A percentile compares a stretch with the other conserved stretches of the same genome.
These are phyloP conservation scores for Fusarium sp. DNA, from an alignment of 2,329 filamentous ascomycete species.

Conservation along the genomic window DNA sequence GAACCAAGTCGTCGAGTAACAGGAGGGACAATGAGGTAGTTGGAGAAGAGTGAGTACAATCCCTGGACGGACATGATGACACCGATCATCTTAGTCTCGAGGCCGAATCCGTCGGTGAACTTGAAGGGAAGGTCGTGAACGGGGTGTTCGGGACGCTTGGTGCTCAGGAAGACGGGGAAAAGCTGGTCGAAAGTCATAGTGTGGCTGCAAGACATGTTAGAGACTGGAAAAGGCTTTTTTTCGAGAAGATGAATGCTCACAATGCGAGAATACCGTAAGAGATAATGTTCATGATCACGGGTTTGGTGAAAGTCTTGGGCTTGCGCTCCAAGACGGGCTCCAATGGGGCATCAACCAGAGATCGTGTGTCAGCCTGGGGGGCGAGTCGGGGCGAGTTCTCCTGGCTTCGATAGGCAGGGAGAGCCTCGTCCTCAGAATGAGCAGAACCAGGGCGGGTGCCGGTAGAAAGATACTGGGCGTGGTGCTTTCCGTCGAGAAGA, in stretches of 20 bases:
- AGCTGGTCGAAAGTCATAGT: conserved; percentile 97
- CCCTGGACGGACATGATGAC: conserved; percentile 91
- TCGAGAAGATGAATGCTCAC: conserved; percentile 68
- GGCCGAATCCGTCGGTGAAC: conserved; percentile 87
- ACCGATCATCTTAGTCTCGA: conserved; percentile 86
- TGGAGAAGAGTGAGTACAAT: conserved; percentile 87
- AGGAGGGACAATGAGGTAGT: conserved; percentile 85
- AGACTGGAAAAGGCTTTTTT: conserved; percentile 10
- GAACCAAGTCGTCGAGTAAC: conserved; percentile 81
- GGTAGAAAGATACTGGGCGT: conserved; percentile 68
- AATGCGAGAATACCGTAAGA: conserved; percentile 94
- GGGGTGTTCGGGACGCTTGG: conserved; percentile 64
- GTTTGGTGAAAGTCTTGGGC: conserved; percentile 79
- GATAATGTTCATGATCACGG: conserved; percentile 87
- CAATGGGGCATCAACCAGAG: conserved; percentile 26
- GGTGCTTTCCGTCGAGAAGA: conserved; percentile 72
- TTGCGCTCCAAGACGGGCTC: conserved; percentile 37
- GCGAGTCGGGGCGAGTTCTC: conserved; percentile 65
- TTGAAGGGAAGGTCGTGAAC: conserved; percentile 80
- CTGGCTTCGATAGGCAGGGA: conserved; percentile 76
- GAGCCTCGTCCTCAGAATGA: conserved; percentile 62
- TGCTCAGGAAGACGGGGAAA: conserved; percentile 91
- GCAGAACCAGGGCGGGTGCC: conserved; percentile 16
- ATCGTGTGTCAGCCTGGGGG: conserved; percentile 47
- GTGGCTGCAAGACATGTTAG: conserved; percentile 70